Evolutionary conservation across 1,139 yeast genomes (phyloP).

Genomic region (Yamadazyma taylorii): DNA sequence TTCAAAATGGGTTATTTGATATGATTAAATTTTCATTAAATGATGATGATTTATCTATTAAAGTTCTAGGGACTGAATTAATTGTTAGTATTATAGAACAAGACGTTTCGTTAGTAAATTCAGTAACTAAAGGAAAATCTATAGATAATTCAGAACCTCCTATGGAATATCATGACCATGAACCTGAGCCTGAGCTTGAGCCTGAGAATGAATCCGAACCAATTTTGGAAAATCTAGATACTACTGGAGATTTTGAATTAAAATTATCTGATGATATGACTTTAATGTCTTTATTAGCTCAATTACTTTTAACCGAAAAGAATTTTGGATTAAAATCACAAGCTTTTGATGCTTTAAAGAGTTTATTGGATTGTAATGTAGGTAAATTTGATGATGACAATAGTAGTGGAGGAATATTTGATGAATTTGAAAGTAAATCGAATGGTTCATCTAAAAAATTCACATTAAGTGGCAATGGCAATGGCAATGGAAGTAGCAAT

Average conservation of each 20-base stretch:
- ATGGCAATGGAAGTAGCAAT: no score
- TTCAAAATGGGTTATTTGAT: slow-evolving; percentile 67
- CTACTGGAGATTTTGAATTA: slow-evolving; percentile 25
- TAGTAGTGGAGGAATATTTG: slow-evolving; percentile 17
- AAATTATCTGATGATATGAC: slow-evolving; percentile 59
- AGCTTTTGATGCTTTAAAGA: slow-evolving; percentile 78
- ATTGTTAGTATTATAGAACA: slow-evolving; percentile 82
- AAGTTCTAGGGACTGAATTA: slow-evolving; percentile 79
- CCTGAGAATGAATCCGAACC: no score
- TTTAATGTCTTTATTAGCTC: slow-evolving; percentile 57
- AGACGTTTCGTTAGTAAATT: slow-evolving; percentile 67
- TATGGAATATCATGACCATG: slow-evolving; percentile 6
- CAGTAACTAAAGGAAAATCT: slow-evolving; percentile 34
- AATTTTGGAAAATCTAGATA: no score
- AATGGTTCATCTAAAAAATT: slow-evolving; percentile 20
- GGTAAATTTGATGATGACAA: slow-evolving; percentile 19
- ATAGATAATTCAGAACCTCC: slow-evolving; percentile 41
- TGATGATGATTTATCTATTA: slow-evolving; percentile 48
- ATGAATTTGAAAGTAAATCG: slow-evolving; percentile 32
- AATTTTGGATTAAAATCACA: slow-evolving; percentile 78
- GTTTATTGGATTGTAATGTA: slow-evolving; percentile 62
- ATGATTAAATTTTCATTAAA: slow-evolving; percentile 72
- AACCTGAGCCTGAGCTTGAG: no score
- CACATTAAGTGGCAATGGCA: not conserved
- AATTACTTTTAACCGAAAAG: slow-evolving; percentile 60